Evolutionary conservation across 306 rosid genomes (phyloP).

Genomic region (Cyamopsis tetragonoloba): DNA sequence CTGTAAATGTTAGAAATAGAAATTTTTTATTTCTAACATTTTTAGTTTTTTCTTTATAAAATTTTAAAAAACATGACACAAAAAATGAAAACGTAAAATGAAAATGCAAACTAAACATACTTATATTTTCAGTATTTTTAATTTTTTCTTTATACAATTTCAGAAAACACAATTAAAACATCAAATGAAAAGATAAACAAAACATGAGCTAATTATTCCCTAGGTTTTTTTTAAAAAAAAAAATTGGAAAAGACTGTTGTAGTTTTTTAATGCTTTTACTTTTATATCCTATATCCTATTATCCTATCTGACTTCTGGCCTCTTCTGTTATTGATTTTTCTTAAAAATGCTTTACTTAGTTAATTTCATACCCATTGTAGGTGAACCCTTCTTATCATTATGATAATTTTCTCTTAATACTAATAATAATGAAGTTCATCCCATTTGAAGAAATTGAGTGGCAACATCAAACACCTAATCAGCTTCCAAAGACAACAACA

Average conservation of each 20-base stretch:
- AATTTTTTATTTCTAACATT: too few species aligned
- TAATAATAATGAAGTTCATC: slow-evolving; percentile 31
- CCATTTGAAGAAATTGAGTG: slow-evolving; percentile 37
- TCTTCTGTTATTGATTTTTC: not conserved
- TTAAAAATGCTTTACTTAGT: not conserved
- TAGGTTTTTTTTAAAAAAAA: too few species aligned
- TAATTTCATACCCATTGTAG: slow-evolving; percentile 18
- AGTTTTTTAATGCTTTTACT: not conserved
- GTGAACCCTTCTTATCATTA: slow-evolving; percentile 28
- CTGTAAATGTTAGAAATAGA: too few species aligned
- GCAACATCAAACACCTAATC: slow-evolving; percentile 44
- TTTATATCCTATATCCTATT: slow-evolving; percentile 8
- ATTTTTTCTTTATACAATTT: not conserved
- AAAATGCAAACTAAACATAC: too few species aligned
- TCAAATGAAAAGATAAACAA: too few species aligned
- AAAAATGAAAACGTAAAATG: too few species aligned
- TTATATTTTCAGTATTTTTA: too few species aligned
- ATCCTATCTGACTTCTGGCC: not conserved
- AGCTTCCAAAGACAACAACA: slow-evolving; percentile 31
- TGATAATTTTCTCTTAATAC: slow-evolving; percentile 12
- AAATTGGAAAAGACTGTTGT: too few species aligned
- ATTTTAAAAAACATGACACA: too few species aligned
- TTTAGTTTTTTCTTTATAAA: too few species aligned
- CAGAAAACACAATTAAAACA: too few species aligned
- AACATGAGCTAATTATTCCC: too few species aligned